phyloP scores from a whole-genome alignment of 129 eudicot genomes.

The Ambrosia artemisiifolia region DNA sequence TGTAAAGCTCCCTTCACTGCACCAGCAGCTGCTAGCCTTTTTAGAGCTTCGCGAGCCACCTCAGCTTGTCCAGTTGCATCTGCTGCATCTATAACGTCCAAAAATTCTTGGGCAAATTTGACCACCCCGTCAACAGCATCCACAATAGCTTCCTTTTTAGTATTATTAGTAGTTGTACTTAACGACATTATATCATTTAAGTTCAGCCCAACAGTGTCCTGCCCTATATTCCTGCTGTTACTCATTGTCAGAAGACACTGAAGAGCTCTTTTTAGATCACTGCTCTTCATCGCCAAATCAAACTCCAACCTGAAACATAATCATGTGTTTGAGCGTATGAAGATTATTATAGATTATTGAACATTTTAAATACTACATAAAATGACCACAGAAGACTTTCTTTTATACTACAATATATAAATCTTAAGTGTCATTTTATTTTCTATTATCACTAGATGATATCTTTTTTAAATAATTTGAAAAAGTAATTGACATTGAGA shows the following conservation, averaged over 20 bases:
- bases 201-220: conserved; percentile 73
- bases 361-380: neutral
- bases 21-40: conserved; percentile 96
- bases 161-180: conserved; percentile 33
- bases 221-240: conserved; percentile 94
- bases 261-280: conserved; percentile 85
- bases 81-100: conserved; percentile 93
- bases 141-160: conserved; percentile 79
- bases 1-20: conserved; percentile 92
- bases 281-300: conserved; percentile 94
- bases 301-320: conserved; percentile 65
- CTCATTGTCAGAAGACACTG: conserved; percentile 97
- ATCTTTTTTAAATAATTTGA: neutral
- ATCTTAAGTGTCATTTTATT: neutral
- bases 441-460: neutral
- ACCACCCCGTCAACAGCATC: conserved; percentile 97
- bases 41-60: conserved; percentile 92
- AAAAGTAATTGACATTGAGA: neutral
- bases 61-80: conserved; percentile 97
- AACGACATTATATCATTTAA: conserved; percentile 82
- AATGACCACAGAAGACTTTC: neutral
- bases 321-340: neutral
- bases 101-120: conserved; percentile 79
- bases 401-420: neutral
- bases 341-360: neutral